Evolutionary conservation across 1,284 basidiomycete genomes (phyloP).

Genomic region (Microbotryum saponariae): DNA sequence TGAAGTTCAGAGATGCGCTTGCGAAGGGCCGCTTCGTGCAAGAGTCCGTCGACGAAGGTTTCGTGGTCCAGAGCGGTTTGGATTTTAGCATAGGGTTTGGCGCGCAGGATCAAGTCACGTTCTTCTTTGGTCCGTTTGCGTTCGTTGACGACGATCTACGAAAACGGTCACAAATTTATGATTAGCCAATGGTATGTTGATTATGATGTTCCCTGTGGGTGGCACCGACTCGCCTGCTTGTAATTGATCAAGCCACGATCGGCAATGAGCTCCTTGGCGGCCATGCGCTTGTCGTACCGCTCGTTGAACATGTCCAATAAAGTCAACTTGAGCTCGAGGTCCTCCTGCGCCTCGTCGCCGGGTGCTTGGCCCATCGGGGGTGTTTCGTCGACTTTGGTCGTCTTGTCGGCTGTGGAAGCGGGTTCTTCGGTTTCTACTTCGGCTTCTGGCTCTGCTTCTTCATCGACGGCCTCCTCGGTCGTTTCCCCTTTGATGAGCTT

Average conservation of each 20-base stretch:
- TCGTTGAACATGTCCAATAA: slow-evolving; percentile 88
- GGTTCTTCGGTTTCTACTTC: not conserved
- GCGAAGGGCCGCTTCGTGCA: slow-evolving; percentile 76
- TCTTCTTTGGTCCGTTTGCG: slow-evolving; percentile 87
- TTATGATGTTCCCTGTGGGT: too few relatives aligned
- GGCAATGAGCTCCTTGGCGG: slow-evolving; percentile 85
- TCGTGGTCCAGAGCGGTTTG: slow-evolving; percentile 92
- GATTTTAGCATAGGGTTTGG: slow-evolving; percentile 84
- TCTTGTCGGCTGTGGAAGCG: not conserved
- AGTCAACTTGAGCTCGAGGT: slow-evolving; percentile 82
- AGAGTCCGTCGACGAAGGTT: slow-evolving; percentile 73
- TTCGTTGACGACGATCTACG: slow-evolving; percentile 77
- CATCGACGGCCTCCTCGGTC: too few relatives aligned
- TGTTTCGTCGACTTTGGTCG: not conserved
- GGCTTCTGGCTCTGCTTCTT: slow-evolving; percentile 36
- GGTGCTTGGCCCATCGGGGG: slow-evolving; percentile 4
- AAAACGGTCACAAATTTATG: too few relatives aligned
- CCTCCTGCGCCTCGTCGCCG: slow-evolving; percentile 66
- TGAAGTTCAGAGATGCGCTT: slow-evolving; percentile 83
- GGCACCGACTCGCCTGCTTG: slow-evolving; percentile 61
- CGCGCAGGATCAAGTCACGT: slow-evolving; percentile 76
- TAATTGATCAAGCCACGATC: slow-evolving; percentile 87
- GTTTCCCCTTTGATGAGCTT: too few relatives aligned
- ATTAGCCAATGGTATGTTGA: too few relatives aligned
- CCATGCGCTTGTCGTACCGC: slow-evolving; percentile 77